Evolutionary conservation across 495 filamentous ascomycete genomes (phyloP), one percentile per base, ranked within the genome.

Genomic region (Xylaria sp.): DNA sequence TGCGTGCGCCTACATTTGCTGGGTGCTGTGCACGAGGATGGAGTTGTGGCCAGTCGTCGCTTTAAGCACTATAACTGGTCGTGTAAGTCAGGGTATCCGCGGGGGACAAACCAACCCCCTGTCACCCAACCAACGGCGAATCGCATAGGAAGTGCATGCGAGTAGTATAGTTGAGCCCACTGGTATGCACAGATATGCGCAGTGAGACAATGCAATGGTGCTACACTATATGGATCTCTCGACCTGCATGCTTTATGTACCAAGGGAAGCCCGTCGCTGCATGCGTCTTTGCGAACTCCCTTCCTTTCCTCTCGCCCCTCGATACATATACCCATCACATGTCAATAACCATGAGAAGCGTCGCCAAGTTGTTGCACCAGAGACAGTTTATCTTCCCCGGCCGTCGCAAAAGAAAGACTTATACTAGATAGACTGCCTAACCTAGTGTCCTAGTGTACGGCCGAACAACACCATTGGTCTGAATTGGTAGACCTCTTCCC

Each of bases 311-410:
- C 65, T 61, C 53, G n/a, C 69, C 50, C 33, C 21, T 26, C 40
- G 29, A 35, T 3, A 58, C 26, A 35, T 21, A 19, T 37, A 33
- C 11, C 26, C 17, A 29, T 35, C 31, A 69, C 44, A 17, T 44
- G 9, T 35, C 57, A 31, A 24, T n/a, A 71, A 71, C 63, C 70
- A 76, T 73, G 74, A 74, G 65, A 74, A 76, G 26, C 64, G 72
- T 74, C 68, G 19, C 55, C 59, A 71, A 71, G 43, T 71, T 52
- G 35, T 72, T 62, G 65, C 46, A 68, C 6, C 50, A 71, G 61
- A 55, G 44, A 61, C 41, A 50, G 46, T 70, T 26, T 41, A 72
- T 37, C 50, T 64, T 61, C 68, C 67, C 52, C 50, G 43, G 72
- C 66, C 72, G 58, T 57, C 26, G 61, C 66, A 77, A 65, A 70